Base-by-base conservation (phyloP, 1,139 yeast genomes). In the Pichia sp. region DNA sequence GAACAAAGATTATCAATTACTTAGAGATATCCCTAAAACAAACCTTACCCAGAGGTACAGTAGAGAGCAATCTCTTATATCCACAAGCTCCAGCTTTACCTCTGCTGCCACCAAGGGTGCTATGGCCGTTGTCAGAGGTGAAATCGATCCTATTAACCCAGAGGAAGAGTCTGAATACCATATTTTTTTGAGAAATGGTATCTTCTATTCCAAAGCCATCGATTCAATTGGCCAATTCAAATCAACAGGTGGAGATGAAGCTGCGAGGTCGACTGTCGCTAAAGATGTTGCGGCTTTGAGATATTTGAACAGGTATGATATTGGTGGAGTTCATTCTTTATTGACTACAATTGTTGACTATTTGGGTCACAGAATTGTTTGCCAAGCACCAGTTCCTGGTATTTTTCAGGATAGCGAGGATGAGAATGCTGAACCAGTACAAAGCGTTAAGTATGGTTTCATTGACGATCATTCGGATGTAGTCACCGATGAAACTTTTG, bases 381-480 rank as follows among this genome's bases (percentile, higher is more conserved):
- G 96, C 68, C 99, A 93, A 74, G 89, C 97, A 15, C 97, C 97
- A 29, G 96, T 93, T 50, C 99, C 99, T n/a, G 99, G 99, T 58
- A 82, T 92, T 58, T 87, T 92, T 55, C 79, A 79, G 54, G 29
- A 40, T 30, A 42, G 66, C 71, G 19, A 19, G 8, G 62, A 62
- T 8, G 70, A 67, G 15, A 67, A 61, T 11, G 63, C 72, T 8
- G 68, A 66, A 23, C 45, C 59, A 15, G 53, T 53, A 23, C 81
- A 77, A 53, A 81, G 80, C 65, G 86, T 89, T 53, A 77, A 78
- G 29, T 90, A 92, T 66, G 99, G 99, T 51, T 78, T 76, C 48
- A 74, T 84, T 47, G 90, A 88, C 60, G 79, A 76, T 41, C 74
- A 77, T 32, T 67, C 70, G 19, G 70, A 75, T 32, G 64, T 75